Base-by-base conservation (phyloP, 306 rosid genomes). In the Trifolium dubium region DNA sequence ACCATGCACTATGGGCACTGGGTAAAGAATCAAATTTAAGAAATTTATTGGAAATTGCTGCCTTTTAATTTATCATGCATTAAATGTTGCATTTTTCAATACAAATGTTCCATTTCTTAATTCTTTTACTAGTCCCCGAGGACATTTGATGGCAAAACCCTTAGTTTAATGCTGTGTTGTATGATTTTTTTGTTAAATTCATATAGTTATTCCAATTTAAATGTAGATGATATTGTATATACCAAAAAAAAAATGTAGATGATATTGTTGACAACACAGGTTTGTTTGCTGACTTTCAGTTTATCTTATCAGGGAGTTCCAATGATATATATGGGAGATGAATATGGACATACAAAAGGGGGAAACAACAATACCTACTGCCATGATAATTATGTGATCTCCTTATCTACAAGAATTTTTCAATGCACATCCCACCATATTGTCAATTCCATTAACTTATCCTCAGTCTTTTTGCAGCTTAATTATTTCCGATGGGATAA, bases 321-420 rank as follows among this genome's bases (percentile, higher is more conserved):
- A 0, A 87, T 94, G 99, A 88, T 94, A 78, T 60, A 71, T 60
- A 94, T 92, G 99, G 99, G 99, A 8, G 99, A 94, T 76, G 99
- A 94, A 84, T 94, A 94, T 49, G 97, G 97, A 58, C 98, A 94
- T 75, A 89, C 98, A n/a, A 94, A 94, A 77, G 93, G 96, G 14
- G 99, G 99, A 61, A 94, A 94, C 87, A 94, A 94, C 89, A 94
- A 94, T 81, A 86, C 96, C 72, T 94, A 94, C 80, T 94, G 99
- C 87, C 99, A 94, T 19, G 99, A 94, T 85, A 88, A 90, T 78
- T 76, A 87, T 71, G 99, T 94, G 77, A 85, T 83, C 67, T 79
- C 73, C 89, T 80, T 65, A 15, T 80, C 68, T 44, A 29, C 71
- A 77, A 23, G 43, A 75, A 15, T 19, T 34, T 49, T 65, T 69